Percentiles rank a stretch among this genome's conserved stretches.
These are phyloP conservation scores for Singerocomus inundabilis DNA, from an alignment of 1,284 basidiomycete genomes.

Conservation along the genomic window DNA sequence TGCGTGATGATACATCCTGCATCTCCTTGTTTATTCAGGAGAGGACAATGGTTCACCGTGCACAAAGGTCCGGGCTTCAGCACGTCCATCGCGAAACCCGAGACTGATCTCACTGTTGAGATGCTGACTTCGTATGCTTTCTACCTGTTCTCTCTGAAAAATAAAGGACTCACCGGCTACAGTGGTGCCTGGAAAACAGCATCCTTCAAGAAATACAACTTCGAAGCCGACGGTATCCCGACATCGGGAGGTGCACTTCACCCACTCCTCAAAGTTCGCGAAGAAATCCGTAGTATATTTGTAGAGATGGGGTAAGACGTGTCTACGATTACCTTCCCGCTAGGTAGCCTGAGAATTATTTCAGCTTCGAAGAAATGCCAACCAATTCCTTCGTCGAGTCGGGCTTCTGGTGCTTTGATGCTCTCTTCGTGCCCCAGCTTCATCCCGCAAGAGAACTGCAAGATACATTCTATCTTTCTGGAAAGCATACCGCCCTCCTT, in stretches of 20 bases:
- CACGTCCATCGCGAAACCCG: slow-evolving; percentile 92
- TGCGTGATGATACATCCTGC: background rate
- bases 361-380: slow-evolving; percentile 97
- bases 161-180: slow-evolving; percentile 7
- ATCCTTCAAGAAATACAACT: slow-evolving; percentile 98
- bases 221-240: slow-evolving; percentile 91
- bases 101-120: slow-evolving; percentile 95
- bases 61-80: slow-evolving; percentile 87
- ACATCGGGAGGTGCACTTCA: slow-evolving; percentile 91
- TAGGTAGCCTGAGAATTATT: background rate
- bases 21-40: slow-evolving; percentile 50
- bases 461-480: slow-evolving; percentile 98
- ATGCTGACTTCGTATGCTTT: slow-evolving; percentile 83
- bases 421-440: slow-evolving; percentile 98
- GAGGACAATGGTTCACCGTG: slow-evolving; percentile 93
- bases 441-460: slow-evolving; percentile 98
- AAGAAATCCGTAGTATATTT: slow-evolving; percentile 98
- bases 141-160: background rate
- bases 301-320: slow-evolving; percentile 90
- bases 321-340: background rate
- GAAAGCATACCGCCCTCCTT: slow-evolving; percentile 37
- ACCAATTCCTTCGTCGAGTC: slow-evolving; percentile 98
- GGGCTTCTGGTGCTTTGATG: slow-evolving; percentile 99
- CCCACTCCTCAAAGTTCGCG: slow-evolving; percentile 95
- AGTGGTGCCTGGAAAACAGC: slow-evolving; percentile 92